These are phyloP conservation scores for Fusarium tricinctum DNA, from an alignment of 2,329 filamentous ascomycete genomes.

Conservation along the genomic window DNA sequence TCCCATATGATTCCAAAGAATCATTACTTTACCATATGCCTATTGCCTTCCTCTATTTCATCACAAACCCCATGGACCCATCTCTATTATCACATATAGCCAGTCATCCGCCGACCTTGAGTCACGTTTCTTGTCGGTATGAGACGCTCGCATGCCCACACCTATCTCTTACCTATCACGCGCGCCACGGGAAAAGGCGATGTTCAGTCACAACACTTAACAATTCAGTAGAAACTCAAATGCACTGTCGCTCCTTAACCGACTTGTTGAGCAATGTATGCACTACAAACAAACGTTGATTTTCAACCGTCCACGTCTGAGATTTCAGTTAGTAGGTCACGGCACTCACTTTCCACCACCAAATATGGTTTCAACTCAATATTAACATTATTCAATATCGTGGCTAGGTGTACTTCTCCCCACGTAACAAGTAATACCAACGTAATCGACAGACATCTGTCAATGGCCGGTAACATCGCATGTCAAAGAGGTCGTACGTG, in stretches of 20 bases:
- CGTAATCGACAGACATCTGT: slow-evolving; percentile 14
- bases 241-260: neutral
- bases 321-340: neutral
- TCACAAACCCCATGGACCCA: slow-evolving; percentile 18
- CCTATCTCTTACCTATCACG: slow-evolving; percentile 31
- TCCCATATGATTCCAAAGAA: slow-evolving; percentile 28
- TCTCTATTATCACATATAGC: slow-evolving; percentile 18
- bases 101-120: slow-evolving; percentile 41
- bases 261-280: neutral
- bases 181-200: slow-evolving; percentile 21
- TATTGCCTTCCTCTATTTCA: neutral
- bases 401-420: slow-evolving; percentile 30
- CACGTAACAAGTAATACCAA: slow-evolving; percentile 17
- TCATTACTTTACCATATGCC: neutral
- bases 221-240: neutral
- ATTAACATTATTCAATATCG: slow-evolving; percentile 54
- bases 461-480: slow-evolving; percentile 43
- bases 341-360: slow-evolving; percentile 2
- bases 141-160: slow-evolving; percentile 33
- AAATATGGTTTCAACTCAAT: slow-evolving; percentile 33
- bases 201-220: neutral
- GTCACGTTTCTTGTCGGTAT: slow-evolving; percentile 41
- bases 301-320: neutral
- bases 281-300: neutral
- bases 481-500: slow-evolving; percentile 13